Base-by-base conservation (phyloP, 345 rosid species). In the Nasturtium officinale region DNA sequence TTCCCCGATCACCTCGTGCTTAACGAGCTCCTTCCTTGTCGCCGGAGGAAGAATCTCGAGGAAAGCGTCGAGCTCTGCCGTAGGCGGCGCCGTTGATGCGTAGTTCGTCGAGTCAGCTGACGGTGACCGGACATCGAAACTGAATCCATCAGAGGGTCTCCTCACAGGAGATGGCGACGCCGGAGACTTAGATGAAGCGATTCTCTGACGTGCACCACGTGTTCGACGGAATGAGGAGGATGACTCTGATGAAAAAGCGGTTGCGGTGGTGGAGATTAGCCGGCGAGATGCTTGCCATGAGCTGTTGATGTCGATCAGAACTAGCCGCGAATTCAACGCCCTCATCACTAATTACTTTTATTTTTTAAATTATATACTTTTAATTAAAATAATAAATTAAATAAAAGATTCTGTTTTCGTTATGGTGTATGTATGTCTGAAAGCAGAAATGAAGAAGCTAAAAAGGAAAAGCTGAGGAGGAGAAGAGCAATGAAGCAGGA, bases 21-120 rank as follows among this genome's bases (percentile, higher is more conserved):
- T 71, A 56, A 63, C 35, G 33, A 94, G 83, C 72, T 83, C 89
- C 32, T 65, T 83, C 79, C 86, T 84, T 86, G 90, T 81, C 42
- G 85, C 74, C 74, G 71, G 40, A 6, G 98, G 98, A 70, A 91
- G 77, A 83, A 94, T 67, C 65, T 91, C 90, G 61, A 91, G 83
- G 69, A 91, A 91, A 76, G 83, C 63, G 61, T 80, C 97, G 56
- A 94, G 83, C 82, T 91, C 98, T 45, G 82, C 56, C 13, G 75
- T 78, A 35, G 69, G 58, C 2, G 66, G 10, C 7, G 51, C 25
- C 60, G 67, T 15, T 13, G 86, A 81, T 16, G 76, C 70, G 21
- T 50, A 51, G 72, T 65, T 74, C 11, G 76, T 73, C 5, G 72
- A 80, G 63, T 81, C 88, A 17, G 61, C 26, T 38, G 77, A 71